Percentiles rank a stretch among this genome's conserved stretches.
These are phyloP conservation scores for Omphalotus olearius DNA, from an alignment of 1,284 basidiomycete species.

Conservation along the genomic window DNA sequence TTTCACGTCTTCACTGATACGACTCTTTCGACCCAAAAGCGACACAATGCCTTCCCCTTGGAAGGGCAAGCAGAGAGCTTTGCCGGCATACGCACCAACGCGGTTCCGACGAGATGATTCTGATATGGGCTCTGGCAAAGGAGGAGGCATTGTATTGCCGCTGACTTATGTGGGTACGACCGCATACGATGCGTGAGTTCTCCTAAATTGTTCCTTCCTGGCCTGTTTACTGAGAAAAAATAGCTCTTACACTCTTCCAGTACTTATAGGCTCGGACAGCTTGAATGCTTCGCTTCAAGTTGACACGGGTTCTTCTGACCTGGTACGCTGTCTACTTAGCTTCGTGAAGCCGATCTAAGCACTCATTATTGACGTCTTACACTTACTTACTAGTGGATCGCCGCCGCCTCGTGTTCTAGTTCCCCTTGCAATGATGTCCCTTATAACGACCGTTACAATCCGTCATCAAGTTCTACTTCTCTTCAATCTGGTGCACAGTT, in stretches of 20 bases:
- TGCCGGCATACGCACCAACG: slow-evolving; percentile 4
- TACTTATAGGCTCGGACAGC: slow-evolving; percentile 42
- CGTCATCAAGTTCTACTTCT: slow-evolving; percentile 33
- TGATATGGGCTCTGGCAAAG: slow-evolving; percentile 34
- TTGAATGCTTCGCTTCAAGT: slow-evolving; percentile 60
- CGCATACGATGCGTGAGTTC: slow-evolving; percentile 50
- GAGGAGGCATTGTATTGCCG: slow-evolving; percentile 47
- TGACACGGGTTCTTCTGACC: slow-evolving; percentile 74
- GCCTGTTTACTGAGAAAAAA: not conserved
- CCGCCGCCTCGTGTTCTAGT: slow-evolving; percentile 50
- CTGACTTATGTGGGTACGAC: slow-evolving; percentile 46
- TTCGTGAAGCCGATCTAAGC: not conserved
- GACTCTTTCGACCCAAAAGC: not conserved
- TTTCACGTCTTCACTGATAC: not conserved
- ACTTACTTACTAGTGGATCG: slow-evolving; percentile 51
- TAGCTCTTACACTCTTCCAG: slow-evolving; percentile 50
- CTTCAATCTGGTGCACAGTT: slow-evolving; percentile 35
- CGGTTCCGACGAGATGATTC: slow-evolving; percentile 3
- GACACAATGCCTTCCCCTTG: slow-evolving; percentile 8
- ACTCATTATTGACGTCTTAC: slow-evolving; percentile 3
- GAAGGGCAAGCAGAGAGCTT: slow-evolving; percentile 17
- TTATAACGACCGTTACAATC: slow-evolving; percentile 46
- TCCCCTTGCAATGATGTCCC: slow-evolving; percentile 38
- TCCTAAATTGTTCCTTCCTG: slow-evolving; percentile 5
- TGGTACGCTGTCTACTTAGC: slow-evolving; percentile 38